Base-by-base conservation (phyloP, 495 filamentous ascomycete genomes). In the Cladorrhinum samala region DNA sequence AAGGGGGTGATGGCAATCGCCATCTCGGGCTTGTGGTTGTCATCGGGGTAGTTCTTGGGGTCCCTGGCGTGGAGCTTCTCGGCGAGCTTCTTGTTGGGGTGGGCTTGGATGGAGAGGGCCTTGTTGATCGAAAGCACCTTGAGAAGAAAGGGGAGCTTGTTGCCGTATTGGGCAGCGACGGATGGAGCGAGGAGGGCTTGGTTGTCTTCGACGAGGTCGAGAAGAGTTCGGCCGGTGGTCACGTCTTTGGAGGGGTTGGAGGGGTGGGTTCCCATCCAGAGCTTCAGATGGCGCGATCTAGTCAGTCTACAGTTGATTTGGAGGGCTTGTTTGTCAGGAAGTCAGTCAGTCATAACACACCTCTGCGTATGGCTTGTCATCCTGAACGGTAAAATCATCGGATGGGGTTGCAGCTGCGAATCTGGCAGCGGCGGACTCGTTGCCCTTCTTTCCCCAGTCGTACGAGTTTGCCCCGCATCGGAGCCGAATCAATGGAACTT, bases 11-110 rank as follows among this genome's bases (percentile, higher is more conserved):
- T 83, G 49, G 93, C 93, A 63, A 98, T 95, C 50, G 92, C 87
- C 93, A 98, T 98, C 70, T 98, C 93, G 42, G 93, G 93, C 70
- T 98, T 98, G 76, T 98, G 93, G 69, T 98, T 98, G 73, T 96
- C 92, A 77, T 98, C 92, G 53, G 92, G 92, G 63, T 98, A 98
- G 77, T 98, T 94, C 74, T 87, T 89, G 16, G 89, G 80, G 61
- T 98, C 93, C 55, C 79, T 79, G 20, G 80, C 79, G 69, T 96
- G 93, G 20, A 98, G 75, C 64, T 87, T 71, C 71, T 95, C 92
- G 23, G 93, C 93, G 30, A 97, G 83, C 67, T 91, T 93, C 80
- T 98, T 98, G 73, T 98, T 95, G 45, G 93, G 93, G 60, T 97
- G 93, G 23, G 93, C 93, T 69, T 98, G 93, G 57, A 98, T 98